A percentile compares a stretch with the other conserved stretches of the same genome.
These are phyloP conservation scores for Cladosporium velox DNA, from an alignment of 2,329 filamentous ascomycete genomes.

Conservation along the genomic window DNA sequence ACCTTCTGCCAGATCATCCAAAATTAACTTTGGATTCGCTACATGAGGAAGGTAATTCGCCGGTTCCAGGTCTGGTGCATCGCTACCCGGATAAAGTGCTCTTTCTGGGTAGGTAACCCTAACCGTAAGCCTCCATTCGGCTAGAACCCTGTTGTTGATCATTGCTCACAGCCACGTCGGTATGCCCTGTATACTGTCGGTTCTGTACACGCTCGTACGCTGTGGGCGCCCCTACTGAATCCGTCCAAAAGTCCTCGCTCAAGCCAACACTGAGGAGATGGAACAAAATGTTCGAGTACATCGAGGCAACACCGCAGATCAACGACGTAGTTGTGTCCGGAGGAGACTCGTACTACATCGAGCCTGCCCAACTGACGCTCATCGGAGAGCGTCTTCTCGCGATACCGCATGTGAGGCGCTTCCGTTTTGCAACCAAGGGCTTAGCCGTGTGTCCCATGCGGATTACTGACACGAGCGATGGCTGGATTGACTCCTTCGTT, in stretches of 20 bases:
- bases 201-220: constrained; percentile 64
- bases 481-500: constrained; percentile 57
- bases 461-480: constrained; percentile 55
- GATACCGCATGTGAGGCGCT: constrained; percentile 60
- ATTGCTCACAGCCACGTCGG: constrained; percentile 52
- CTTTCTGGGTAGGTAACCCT: constrained; percentile 55
- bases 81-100: constrained; percentile 65
- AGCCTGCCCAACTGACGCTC: constrained; percentile 52
- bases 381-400: constrained; percentile 59
- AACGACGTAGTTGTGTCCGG: constrained; percentile 65
- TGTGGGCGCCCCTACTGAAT: constrained; percentile 58
- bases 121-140: no score
- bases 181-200: constrained; percentile 64
- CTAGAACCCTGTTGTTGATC: background rate
- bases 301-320: constrained; percentile 52
- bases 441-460: constrained; percentile 61
- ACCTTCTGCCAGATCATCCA: constrained; percentile 57
- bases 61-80: constrained; percentile 61
- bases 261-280: constrained; percentile 50
- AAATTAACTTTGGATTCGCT: constrained; percentile 59
- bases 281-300: constrained; percentile 60
- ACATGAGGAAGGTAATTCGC: constrained; percentile 58
- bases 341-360: constrained; percentile 62
- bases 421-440: constrained; percentile 65
- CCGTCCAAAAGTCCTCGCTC: constrained; percentile 43